Base-by-base conservation (phyloP, 2,329 filamentous ascomycete species). In the Aspergillus amoenus region DNA sequence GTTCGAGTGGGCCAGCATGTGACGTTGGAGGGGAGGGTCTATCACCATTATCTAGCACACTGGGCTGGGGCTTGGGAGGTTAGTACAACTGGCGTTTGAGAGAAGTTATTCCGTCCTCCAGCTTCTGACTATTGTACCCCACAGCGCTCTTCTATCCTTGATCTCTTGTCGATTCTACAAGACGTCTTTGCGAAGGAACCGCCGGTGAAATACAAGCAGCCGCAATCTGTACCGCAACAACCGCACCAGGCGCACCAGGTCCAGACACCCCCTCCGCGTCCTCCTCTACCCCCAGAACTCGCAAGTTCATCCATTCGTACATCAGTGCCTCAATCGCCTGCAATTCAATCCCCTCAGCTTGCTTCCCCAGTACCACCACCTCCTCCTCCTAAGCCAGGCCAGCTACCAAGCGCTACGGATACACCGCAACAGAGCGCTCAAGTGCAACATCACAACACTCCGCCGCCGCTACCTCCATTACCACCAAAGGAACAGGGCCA, bases 101-200 rank as follows among this genome's bases (percentile, higher is more conserved):
- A 3, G 4, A 41, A 9, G n/a, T 41, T 9, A n/a, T 37, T 37
- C n/a, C 15, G 32, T 7, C 7, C 12, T n/a, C n/a, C 18, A 18
- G 18, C 15, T 41, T 11, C 42, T 53, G 22, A 53, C 32, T 34
- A 11, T 32, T 5, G 18, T 15, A 6, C 11, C 3, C 24, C n/a
- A 41, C 32, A 83, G 91, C 93, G 91, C 79, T 95, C 91, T 1
- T 93, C 87, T 32, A 79, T 97, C 3, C 78, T 89, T 42, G 92
- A 96, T 69, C 91, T 97, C 56, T 77, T 97, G 2, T 86, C 85
- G 15, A 89, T 96, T 27, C 77, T 99, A 3, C 84, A 89, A 64
- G 91, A 94, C 53, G 82, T 97, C 21, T 99, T 99, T 70, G 88
- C 92, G 39, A 96, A 95, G 75, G 94, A 99, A 68, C 94, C 94